Evolutionary conservation across 2,329 filamentous ascomycete species (phyloP).

Genomic region (Plenodomus biglobosus): DNA sequence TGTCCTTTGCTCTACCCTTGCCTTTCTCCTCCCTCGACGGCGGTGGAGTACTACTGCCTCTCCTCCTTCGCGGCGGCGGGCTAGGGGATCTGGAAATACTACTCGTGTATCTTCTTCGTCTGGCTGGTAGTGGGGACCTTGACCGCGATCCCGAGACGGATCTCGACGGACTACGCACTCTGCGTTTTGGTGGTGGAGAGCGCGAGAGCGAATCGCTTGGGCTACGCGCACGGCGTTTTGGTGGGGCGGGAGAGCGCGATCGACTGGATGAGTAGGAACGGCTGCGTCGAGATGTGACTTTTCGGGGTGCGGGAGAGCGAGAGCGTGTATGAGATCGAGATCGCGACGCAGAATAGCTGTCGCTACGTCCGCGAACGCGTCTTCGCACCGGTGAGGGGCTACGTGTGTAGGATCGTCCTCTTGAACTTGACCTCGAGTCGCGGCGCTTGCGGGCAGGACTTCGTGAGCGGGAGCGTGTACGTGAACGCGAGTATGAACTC

Average conservation of each 20-base stretch:
- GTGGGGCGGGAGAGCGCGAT: constrained; percentile 24
- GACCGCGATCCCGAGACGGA: constrained; percentile 9
- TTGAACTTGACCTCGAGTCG: constrained; percentile 29
- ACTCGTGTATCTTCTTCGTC: constrained; percentile 2
- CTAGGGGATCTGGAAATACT: constrained; percentile 4
- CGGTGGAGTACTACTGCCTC: background rate
- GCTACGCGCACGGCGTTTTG: constrained; percentile 28
- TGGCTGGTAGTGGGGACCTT: background rate
- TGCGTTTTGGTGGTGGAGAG: constrained; percentile 21
- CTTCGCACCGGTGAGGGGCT: constrained; percentile 30
- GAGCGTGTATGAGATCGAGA: constrained; percentile 29
- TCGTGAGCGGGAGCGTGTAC: constrained; percentile 11
- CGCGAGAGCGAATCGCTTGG: constrained; percentile 20
- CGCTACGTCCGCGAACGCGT: constrained; percentile 22
- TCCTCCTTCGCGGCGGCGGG: constrained; percentile 1
- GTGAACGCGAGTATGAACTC: constrained; percentile 30
- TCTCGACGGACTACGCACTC: constrained; percentile 17
- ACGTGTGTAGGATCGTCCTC: constrained; percentile 34
- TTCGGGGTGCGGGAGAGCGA: constrained; percentile 26
- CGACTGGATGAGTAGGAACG: constrained; percentile 33
- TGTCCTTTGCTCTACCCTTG: background rate
- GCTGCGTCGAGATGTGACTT: constrained; percentile 5
- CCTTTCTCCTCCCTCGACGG: constrained; percentile 1
- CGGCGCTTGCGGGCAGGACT: constrained; percentile 20
- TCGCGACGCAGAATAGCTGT: constrained; percentile 12